Percentiles rank a stretch among this genome's conserved stretches.
phyloP scores from a whole-genome alignment of 306 rosid genomes.

The Macrotyloma uniflorum region DNA sequence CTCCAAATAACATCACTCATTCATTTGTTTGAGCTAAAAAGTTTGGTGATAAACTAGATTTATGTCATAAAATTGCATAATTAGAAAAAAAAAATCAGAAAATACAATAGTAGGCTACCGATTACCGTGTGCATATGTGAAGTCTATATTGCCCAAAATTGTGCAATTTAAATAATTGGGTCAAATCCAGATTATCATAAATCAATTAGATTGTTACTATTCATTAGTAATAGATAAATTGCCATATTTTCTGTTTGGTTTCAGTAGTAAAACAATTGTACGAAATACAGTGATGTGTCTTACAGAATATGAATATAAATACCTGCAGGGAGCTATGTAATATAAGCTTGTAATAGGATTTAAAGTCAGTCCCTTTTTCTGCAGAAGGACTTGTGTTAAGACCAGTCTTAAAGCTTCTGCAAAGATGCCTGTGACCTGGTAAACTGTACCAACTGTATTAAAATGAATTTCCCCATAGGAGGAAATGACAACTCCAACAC shows the following conservation, averaged over 20 bases:
- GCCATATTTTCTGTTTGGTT: slow-evolving; percentile 1
- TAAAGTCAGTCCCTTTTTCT: slow-evolving; percentile 82
- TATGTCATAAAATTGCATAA: neutral
- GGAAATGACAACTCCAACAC: slow-evolving; percentile 91
- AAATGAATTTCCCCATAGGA: slow-evolving; percentile 92
- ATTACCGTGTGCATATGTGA: neutral
- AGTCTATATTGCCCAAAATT: neutral
- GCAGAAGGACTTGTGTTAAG: slow-evolving; percentile 89
- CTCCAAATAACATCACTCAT: neutral
- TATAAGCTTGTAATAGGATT: slow-evolving; percentile 86
- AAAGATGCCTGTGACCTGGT: slow-evolving; percentile 86
- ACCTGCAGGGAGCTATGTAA: slow-evolving; percentile 97
- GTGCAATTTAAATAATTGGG: neutral
- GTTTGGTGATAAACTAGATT: neutral
- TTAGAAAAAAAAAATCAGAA: neutral
- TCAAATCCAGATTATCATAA: neutral
- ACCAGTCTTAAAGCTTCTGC: slow-evolving; percentile 91
- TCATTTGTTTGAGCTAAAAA: neutral
- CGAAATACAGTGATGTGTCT: neutral
- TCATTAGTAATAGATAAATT: neutral
- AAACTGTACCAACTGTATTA: slow-evolving; percentile 80
- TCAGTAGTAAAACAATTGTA: neutral
- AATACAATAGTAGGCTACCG: neutral
- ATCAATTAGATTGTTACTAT: slow-evolving; percentile 19
- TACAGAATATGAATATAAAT: slow-evolving; percentile 27